Conservation (phyloP, 371 early-diverging fungal genomes). For the Mucor indicus region DNA sequence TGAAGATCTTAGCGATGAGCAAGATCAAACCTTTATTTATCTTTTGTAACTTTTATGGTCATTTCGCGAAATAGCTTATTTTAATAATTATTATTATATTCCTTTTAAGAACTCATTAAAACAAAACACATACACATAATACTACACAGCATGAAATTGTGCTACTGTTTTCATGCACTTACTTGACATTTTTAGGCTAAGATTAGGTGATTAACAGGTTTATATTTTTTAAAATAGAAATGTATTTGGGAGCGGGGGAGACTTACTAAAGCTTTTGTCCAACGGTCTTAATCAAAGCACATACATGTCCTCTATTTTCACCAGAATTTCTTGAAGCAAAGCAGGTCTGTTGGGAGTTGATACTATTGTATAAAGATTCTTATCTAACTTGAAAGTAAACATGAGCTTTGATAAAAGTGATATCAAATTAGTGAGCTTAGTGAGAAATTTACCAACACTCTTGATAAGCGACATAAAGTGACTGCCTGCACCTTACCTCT, state of each 20-base stretch:
- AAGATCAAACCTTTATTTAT: slow-evolving; percentile 39
- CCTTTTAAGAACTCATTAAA: no score
- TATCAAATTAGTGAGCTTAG: slow-evolving; percentile 10
- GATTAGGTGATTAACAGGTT: no score
- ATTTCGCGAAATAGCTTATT: no score
- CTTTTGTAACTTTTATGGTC: no score
- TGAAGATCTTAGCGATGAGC: slow-evolving; percentile 37
- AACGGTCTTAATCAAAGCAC: background rate
- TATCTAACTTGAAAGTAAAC: slow-evolving; percentile 8
- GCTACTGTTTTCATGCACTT: no score
- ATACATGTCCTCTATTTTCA: slow-evolving; percentile 6
- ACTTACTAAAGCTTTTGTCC: slow-evolving; percentile 2
- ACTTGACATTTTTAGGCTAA: no score
- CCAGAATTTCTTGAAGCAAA: slow-evolving; percentile 6
- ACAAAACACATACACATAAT: no score
- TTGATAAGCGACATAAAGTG: no score
- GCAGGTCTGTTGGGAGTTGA: slow-evolving; percentile 3
- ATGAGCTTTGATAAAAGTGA: slow-evolving; percentile 9
- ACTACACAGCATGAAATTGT: no score
- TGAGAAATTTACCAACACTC: slow-evolving; percentile 4
- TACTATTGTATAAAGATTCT: slow-evolving; percentile 1
- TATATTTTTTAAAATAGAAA: slow-evolving; percentile 3
- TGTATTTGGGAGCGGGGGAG: slow-evolving; percentile 2
- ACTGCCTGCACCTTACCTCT: no score
- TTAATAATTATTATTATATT: no score